Evolutionary conservation across 805 yeast species (phyloP).

Genomic region (Ogataea dorogensis): DNA sequence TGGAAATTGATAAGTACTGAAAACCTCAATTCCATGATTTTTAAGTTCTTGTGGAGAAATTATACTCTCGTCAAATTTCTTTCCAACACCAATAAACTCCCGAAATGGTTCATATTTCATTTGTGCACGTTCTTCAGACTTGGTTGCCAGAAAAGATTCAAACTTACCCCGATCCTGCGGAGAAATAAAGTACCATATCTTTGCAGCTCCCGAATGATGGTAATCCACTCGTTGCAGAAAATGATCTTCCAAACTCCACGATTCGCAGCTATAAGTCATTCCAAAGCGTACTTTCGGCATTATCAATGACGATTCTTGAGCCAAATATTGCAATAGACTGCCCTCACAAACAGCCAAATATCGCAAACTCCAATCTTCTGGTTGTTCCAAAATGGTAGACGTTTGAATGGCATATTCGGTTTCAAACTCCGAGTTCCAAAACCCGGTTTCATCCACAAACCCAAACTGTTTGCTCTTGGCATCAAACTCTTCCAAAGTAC

Average conservation of each 20-base stretch:
- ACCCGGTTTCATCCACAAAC: slow-evolving; percentile 43
- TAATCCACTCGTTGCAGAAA: slow-evolving; percentile 53
- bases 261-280: slow-evolving; percentile 51
- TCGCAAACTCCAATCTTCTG: slow-evolving; percentile 56
- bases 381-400: slow-evolving; percentile 8
- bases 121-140: slow-evolving; percentile 10
- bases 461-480: slow-evolving; percentile 44
- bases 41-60: slow-evolving; percentile 49
- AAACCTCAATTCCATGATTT: slow-evolving; percentile 47
- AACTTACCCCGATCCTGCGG: slow-evolving; percentile 52
- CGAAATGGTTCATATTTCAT: slow-evolving; percentile 33
- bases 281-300: slow-evolving; percentile 48
- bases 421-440: slow-evolving; percentile 38
- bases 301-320: slow-evolving; percentile 42
- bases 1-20: slow-evolving; percentile 52
- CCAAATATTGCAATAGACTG: slow-evolving; percentile 47
- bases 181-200: slow-evolving; percentile 63
- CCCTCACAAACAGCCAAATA: slow-evolving; percentile 50
- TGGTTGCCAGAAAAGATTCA: slow-evolving; percentile 39
- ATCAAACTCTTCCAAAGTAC: slow-evolving; percentile 55
- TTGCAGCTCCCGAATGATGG: slow-evolving; percentile 53
- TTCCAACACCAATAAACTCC: slow-evolving; percentile 20
- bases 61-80: slow-evolving; percentile 41
- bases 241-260: slow-evolving; percentile 64
- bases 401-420: slow-evolving; percentile 34